Evolutionary conservation across 495 filamentous ascomycete species (phyloP), one percentile per base, ranked within the genome.

Genomic region (Parachaetomium inaequale): DNA sequence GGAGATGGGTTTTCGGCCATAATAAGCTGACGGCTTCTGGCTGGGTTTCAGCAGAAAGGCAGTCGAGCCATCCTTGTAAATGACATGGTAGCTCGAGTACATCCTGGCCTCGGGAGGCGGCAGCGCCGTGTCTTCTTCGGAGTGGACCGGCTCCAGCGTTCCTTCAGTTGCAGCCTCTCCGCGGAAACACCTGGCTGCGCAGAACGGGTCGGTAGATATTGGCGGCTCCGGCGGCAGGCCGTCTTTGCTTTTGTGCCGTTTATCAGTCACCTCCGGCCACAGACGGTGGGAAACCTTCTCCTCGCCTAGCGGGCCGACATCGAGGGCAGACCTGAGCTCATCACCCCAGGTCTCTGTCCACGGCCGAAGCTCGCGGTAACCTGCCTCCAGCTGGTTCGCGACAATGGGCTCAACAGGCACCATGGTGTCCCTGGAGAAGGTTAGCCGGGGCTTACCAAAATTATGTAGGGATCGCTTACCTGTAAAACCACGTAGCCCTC

Each of bases 331-430:
- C 63, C 88, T 87, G 14, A 98, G 80, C 72, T 98, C 93, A 71
- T 97, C 93, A 51, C 83, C 83, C 92, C 95, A 98, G 1, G 93
- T 96, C 64, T 94, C 83, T 1, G 90, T 92, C 89, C 93, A 96
- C 0, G 91, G 90, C 54, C 87, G 87, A 42, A 98, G 81, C 64
- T 94, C 89, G 36, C 85, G 75, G 71, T 96, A 98, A 21, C 94
- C 94, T 29, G 84, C 83, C 66, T 98, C 94, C 0, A 98, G 81
- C 70, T 91, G 90, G 70, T 97, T 98, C 31, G 94, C 93, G 40
- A 96, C 87, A n/a, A 85, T 80, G 4, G 89, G 83, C 66, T 96
- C 90, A 10, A 98, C 86, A 2, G 94, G 94, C 29, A 88, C 76
- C 90, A 97, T 95, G 4, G 90, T 92, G 68, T 96, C 92, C 46